phyloP scores from a whole-genome alignment of 495 filamentous ascomycete genomes.

The Penicillium ucsense region DNA sequence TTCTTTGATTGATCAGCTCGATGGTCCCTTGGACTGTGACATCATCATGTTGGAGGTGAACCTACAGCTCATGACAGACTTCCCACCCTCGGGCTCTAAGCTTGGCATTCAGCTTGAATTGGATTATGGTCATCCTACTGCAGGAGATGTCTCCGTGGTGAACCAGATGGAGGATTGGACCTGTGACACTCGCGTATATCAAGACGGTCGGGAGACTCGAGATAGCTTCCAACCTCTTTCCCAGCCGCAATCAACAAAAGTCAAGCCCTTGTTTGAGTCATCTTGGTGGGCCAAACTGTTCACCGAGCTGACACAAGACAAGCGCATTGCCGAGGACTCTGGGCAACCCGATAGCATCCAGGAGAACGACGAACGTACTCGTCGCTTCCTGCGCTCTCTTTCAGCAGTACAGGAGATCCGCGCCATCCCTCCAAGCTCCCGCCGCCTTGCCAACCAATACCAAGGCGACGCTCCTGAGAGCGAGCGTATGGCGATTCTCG shows the following conservation, averaged over 20 bases:
- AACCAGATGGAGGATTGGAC: slow-evolving; percentile 39
- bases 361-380: slow-evolving; percentile 28
- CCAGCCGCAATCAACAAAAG: slow-evolving; percentile 30
- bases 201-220: slow-evolving; percentile 24
- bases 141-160: slow-evolving; percentile 27
- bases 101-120: slow-evolving; percentile 38
- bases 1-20: slow-evolving; percentile 25
- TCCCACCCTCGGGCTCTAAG: slow-evolving; percentile 30
- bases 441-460: slow-evolving; percentile 23
- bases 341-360: slow-evolving; percentile 24
- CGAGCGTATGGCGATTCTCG: slow-evolving; percentile 39
- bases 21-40: slow-evolving; percentile 32
- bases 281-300: slow-evolving; percentile 42
- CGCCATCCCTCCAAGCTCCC: slow-evolving; percentile 23
- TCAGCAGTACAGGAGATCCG: slow-evolving; percentile 44
- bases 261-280: slow-evolving; percentile 39
- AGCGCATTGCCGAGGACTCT: slow-evolving; percentile 25
- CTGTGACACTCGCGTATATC: slow-evolving; percentile 38
- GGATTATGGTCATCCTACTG: slow-evolving; percentile 30
- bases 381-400: slow-evolving; percentile 32
- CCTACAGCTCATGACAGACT: slow-evolving; percentile 37
- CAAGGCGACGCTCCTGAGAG: slow-evolving; percentile 23
- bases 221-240: slow-evolving; percentile 27
- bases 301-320: slow-evolving; percentile 31
- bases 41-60: slow-evolving; percentile 41